phyloP scores from a whole-genome alignment of 768 basidiomycete genomes.

The Lentinula edodes region DNA sequence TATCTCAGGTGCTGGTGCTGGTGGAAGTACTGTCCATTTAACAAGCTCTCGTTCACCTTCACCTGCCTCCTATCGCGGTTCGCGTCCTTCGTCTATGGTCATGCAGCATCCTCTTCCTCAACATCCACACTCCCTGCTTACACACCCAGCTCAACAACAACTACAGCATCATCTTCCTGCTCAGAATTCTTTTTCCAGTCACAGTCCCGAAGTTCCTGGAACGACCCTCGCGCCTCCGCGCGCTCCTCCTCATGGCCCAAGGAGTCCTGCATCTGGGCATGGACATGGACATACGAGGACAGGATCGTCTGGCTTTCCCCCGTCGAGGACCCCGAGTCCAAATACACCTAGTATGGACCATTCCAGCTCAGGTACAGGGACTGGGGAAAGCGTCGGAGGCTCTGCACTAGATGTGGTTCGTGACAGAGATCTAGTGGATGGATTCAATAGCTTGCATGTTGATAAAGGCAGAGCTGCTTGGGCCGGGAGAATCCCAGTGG shows the following conservation, averaged over 20 bases:
- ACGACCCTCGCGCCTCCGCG: constrained; percentile 3
- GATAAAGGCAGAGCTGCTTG: background rate
- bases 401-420: background rate
- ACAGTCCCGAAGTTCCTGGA: constrained; percentile 26
- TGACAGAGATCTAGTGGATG: background rate
- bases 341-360: constrained; percentile 1
- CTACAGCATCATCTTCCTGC: constrained; percentile 26
- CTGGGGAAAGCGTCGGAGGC: background rate
- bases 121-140: background rate
- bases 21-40: background rate
- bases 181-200: background rate
- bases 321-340: constrained; percentile 4
- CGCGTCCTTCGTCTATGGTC: background rate
- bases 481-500: background rate
- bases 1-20: background rate
- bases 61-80: constrained; percentile 7
- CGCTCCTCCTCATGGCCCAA: constrained; percentile 1
- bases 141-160: constrained; percentile 18
- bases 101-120: constrained; percentile 4
- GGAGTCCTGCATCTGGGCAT: constrained; percentile 2
- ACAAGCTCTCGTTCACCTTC: constrained; percentile 8
- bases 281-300: constrained; percentile 3
- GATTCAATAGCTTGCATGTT: background rate
- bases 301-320: background rate
- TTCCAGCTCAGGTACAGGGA: background rate